phyloP scores from a whole-genome alignment of 176 grass and related monocot species.

The Oryza nivara region DNA sequence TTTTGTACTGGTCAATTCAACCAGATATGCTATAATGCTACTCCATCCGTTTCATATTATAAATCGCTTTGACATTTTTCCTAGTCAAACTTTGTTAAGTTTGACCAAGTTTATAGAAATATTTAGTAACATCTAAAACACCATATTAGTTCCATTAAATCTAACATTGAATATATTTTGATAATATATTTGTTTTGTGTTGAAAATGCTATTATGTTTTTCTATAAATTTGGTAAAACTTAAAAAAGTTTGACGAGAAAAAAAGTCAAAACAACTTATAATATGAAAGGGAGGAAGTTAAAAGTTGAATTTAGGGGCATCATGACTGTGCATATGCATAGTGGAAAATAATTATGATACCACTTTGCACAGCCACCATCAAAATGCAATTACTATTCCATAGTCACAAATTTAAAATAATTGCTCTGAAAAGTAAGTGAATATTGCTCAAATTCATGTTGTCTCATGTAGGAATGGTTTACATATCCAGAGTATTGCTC shows the following conservation, averaged over 20 bases:
- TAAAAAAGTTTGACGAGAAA: no score
- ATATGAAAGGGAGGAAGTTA: not conserved
- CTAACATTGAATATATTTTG: no score
- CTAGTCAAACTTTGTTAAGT: no score
- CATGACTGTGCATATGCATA: slow-evolving; percentile 4
- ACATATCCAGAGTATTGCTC: not conserved
- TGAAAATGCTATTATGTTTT: no score
- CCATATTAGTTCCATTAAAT: no score
- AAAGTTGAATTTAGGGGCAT: not conserved
- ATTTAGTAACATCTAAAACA: no score
- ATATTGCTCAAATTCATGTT: not conserved
- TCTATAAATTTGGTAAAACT: no score
- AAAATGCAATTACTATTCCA: slow-evolving; percentile 14
- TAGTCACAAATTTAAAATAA: not conserved
- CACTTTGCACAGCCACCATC: not conserved
- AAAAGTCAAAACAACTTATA: no score
- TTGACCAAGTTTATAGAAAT: no score
- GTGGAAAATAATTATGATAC: slow-evolving; percentile 2
- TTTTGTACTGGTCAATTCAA: not conserved
- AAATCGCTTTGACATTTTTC: no score
- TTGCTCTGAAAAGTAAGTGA: not conserved
- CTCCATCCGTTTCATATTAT: no score
- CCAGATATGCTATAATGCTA: slow-evolving; percentile 14
- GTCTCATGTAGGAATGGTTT: not conserved
- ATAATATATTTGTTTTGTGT: no score